Percentiles rank a stretch among this genome's conserved stretches.
These are phyloP conservation scores for Gossypium bickii DNA, from an alignment of 345 rosid species.

Conservation along the genomic window DNA sequence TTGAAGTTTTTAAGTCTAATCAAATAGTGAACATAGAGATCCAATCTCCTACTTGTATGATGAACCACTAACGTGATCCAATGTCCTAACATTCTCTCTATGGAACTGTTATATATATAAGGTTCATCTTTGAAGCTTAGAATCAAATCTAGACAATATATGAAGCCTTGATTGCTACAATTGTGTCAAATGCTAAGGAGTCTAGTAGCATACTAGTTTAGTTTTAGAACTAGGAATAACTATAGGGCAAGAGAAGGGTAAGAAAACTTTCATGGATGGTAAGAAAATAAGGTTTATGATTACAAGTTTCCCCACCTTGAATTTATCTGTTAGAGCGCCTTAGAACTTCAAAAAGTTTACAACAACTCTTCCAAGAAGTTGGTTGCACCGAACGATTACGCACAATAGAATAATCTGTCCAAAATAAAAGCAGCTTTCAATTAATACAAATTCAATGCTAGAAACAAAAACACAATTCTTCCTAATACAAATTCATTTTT, in stretches of 20 bases:
- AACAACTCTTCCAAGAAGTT: constrained; percentile 71
- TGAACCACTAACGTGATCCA: too few species aligned
- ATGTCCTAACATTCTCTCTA: not conserved
- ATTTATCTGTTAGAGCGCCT: constrained; percentile 29
- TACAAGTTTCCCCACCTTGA: constrained; percentile 8
- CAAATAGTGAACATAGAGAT: too few species aligned
- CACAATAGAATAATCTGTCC: constrained; percentile 28
- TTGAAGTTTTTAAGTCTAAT: too few species aligned
- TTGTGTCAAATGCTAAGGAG: not conserved
- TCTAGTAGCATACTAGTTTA: too few species aligned
- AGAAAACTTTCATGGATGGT: not conserved
- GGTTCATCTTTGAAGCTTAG: too few species aligned
- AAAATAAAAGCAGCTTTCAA: not conserved
- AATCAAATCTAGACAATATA: too few species aligned
- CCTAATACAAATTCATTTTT: too few species aligned
- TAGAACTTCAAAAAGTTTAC: constrained; percentile 61
- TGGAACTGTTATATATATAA: not conserved
- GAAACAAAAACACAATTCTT: not conserved
- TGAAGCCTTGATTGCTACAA: not conserved
- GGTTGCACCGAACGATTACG: constrained; percentile 19
- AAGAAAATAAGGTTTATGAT: not conserved
- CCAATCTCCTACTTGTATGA: too few species aligned
- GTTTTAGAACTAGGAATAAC: too few species aligned
- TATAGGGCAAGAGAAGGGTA: not conserved
- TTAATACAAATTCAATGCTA: not conserved